These are phyloP conservation scores for Grigorovia humatica DNA, from an alignment of 805 yeast genomes.

Conservation along the genomic window DNA sequence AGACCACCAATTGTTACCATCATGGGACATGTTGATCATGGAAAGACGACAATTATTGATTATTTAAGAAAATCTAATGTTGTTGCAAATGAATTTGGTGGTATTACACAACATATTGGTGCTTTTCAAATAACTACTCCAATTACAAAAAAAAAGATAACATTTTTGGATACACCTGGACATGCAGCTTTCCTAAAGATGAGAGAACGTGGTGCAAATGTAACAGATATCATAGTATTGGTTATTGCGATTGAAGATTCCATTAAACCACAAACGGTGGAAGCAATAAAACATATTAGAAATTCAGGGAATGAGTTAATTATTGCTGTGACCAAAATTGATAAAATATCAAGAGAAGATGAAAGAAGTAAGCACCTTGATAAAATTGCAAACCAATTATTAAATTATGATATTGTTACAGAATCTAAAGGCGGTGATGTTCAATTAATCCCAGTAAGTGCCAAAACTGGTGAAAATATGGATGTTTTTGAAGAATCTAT, in stretches of 20 bases:
- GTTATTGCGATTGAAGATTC: constrained; percentile 98
- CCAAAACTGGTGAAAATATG: constrained; percentile 83
- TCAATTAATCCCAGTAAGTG: constrained; percentile 80
- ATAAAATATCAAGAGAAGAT: constrained; percentile 38
- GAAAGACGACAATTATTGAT: constrained; percentile 90
- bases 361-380: constrained; percentile 54
- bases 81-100: constrained; percentile 82
- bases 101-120: constrained; percentile 96
- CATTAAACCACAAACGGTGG: constrained; percentile 94
- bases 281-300: constrained; percentile 88
- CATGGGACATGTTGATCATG: constrained; percentile 99
- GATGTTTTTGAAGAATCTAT: constrained; percentile 84
- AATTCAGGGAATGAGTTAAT: constrained; percentile 42
- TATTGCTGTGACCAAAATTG: constrained; percentile 90
- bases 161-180: constrained; percentile 95
- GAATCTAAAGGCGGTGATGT: constrained; percentile 95
- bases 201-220: constrained; percentile 93
- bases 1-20: constrained; percentile 94
- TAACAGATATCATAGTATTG: constrained; percentile 83
- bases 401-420: constrained; percentile 66
- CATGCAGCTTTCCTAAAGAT: constrained; percentile 94
- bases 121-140: constrained; percentile 87
- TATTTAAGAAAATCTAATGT: constrained; percentile 74
- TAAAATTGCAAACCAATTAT: constrained; percentile 66
- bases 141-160: constrained; percentile 59